Evolutionary conservation across 257 asterid genomes (phyloP).

Genomic region (Nicotiana undulata): DNA sequence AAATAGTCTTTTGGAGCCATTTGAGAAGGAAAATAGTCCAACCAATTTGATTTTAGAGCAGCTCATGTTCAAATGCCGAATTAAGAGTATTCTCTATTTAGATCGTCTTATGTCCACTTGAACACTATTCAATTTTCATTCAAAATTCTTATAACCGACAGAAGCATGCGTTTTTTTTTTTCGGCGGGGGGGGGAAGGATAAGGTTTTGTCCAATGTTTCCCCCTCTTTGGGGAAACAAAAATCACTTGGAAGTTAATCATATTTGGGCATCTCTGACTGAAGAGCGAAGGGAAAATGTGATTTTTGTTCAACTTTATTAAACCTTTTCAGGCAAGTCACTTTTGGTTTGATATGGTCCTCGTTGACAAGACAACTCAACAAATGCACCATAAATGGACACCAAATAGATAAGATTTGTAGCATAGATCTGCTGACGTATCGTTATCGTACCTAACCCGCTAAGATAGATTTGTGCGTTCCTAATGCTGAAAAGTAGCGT

Average conservation of each 20-base stretch:
- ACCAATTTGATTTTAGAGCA: background rate
- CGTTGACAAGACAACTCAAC: background rate
- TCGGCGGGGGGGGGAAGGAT: too few species aligned
- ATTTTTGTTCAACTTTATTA: background rate
- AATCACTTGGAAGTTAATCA: background rate
- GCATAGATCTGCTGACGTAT: background rate
- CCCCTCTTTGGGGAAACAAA: background rate
- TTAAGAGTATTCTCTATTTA: background rate
- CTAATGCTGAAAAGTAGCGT: background rate
- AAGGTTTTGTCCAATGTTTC: background rate
- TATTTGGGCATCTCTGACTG: background rate
- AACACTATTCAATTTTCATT: background rate
- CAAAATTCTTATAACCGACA: background rate
- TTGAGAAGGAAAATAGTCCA: background rate
- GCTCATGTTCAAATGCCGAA: background rate
- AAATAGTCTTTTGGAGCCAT: background rate
- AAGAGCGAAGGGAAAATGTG: background rate
- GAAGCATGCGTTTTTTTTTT: background rate
- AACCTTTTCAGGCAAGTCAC: background rate
- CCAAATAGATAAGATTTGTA: background rate
- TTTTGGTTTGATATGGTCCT: background rate
- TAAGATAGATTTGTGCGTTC: slow-evolving; percentile 11
- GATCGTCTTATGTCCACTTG: background rate
- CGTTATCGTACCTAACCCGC: slow-evolving; percentile 13
- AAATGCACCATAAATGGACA: slow-evolving; percentile 1